Base-by-base conservation (phyloP, 805 yeast genomes). In the Metschnikowia chrysomelidarum region DNA sequence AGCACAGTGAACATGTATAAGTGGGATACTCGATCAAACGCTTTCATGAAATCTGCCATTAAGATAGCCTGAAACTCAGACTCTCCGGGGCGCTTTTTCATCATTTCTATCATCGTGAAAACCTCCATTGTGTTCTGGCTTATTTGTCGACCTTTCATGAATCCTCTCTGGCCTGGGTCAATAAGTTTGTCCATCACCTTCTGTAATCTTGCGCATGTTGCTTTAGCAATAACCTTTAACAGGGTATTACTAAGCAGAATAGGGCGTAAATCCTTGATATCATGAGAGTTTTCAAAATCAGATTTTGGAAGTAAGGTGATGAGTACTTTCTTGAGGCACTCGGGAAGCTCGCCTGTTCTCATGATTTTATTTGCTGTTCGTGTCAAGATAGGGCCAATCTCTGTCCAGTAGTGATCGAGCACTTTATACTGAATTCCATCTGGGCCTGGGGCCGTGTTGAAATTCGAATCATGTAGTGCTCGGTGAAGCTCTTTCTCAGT, bases 61-160 rank as follows among this genome's bases (percentile, higher is more conserved):
- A 27, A 16, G n/a, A 27, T 18, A 10, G 31, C 31, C 13, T 27
- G 31, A 18, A 10, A 27, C 3, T 17, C 9, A 3, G 23, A 17
- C 7, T 10, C 21, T 11, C 5, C 16, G 13, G 14, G 12, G 10
- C 4, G 30, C 13, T 15, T 15, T 12, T 18, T 8, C 2, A 22
- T 10, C 20, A 30, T 16, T 5, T 22, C 20, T 7, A 30, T 9
- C 27, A 30, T 22, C 10, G 25, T 30, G 16, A 30, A 30, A n/a
- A 21, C 21, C 14, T 21, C 20, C 33, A 30, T 21, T 4, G 33
- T 30, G 16, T 30, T 30, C 22, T 30, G 33, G 16, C 23, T 13
- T 2, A 30, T 30, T 1, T 20, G 26, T 9, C 82, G 82, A 82
- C 82, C 76, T 3, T 22, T 21, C 2, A 30, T 21, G 16, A 30